These are phyloP conservation scores for Berberis vulgaris DNA, from an alignment of 164 flowering plant species.

Conservation along the genomic window DNA sequence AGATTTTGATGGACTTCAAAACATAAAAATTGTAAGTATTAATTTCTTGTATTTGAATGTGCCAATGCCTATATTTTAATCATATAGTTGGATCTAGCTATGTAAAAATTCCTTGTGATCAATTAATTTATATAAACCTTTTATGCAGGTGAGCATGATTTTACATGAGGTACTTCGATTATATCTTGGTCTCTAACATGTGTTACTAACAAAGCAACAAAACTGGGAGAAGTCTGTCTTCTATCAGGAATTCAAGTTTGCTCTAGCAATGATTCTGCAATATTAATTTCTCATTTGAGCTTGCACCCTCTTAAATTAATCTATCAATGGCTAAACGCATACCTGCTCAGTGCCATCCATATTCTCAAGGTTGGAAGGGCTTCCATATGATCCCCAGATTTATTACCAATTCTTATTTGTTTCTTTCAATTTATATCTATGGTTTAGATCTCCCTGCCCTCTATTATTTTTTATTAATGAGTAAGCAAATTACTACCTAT, in stretches of 20 bases:
- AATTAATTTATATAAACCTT: background rate
- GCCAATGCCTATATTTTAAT: no score
- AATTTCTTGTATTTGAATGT: background rate
- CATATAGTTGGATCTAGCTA: no score
- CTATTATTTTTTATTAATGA: no score
- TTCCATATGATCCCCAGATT: no score
- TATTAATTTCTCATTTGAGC: conserved; percentile 2
- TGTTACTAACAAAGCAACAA: background rate
- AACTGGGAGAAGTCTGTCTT: background rate
- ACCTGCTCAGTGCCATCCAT: no score
- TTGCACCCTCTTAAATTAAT: background rate
- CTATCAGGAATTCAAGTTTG: conserved; percentile 1
- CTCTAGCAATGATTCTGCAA: conserved; percentile 2
- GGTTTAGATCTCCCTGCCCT: no score
- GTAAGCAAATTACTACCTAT: no score
- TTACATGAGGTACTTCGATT: conserved; percentile 4
- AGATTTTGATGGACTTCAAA: conserved; percentile 12
- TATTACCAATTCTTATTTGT: no score
- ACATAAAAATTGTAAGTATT: conserved; percentile 15
- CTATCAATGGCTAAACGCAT: no score
- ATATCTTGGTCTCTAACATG: background rate
- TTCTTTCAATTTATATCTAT: no score
- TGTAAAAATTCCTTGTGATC: no score
- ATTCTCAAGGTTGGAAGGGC: no score
- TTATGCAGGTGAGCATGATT: conserved; percentile 4